These are phyloP conservation scores for Verticillium longisporum DNA, from an alignment of 2,329 filamentous ascomycete genomes.

Conservation along the genomic window DNA sequence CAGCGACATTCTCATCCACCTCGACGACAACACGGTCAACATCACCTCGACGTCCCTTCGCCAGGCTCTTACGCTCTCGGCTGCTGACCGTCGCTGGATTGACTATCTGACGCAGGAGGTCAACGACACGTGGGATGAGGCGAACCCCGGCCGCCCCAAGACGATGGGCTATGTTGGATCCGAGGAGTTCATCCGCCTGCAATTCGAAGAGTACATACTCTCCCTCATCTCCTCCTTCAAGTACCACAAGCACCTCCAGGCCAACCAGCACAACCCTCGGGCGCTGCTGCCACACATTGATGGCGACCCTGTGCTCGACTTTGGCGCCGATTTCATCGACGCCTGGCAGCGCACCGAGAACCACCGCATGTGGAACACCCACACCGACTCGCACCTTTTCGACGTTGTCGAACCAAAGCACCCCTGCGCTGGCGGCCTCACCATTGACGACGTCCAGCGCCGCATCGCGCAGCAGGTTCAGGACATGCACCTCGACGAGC, in stretches of 20 bases:
- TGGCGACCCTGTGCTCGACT: constrained; percentile 79
- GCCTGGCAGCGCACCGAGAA: constrained; percentile 86
- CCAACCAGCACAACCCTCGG: constrained; percentile 49
- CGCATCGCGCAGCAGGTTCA: constrained; percentile 86
- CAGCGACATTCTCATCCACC: constrained; percentile 91
- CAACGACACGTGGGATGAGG: constrained; percentile 93
- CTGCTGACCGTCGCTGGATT: constrained; percentile 90
- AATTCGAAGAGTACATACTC: constrained; percentile 94
- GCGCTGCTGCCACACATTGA: constrained; percentile 61
- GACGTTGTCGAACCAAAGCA: constrained; percentile 91
- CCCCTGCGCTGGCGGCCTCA: constrained; percentile 85
- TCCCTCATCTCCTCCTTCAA: constrained; percentile 84
- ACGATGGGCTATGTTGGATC: constrained; percentile 92
- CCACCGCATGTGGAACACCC: constrained; percentile 76
- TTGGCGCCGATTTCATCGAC: constrained; percentile 77
- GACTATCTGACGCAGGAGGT: constrained; percentile 91
- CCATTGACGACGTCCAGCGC: constrained; percentile 89
- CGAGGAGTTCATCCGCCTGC: constrained; percentile 93
- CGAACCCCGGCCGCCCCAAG: constrained; percentile 82
- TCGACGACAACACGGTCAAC: constrained; percentile 82
- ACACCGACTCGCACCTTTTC: constrained; percentile 83
- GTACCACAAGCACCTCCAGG: constrained; percentile 66
- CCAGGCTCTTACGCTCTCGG: constrained; percentile 68
- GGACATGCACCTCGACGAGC: constrained; percentile 88
- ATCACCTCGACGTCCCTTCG: constrained; percentile 77